Evolutionary conservation across 2,329 filamentous ascomycete genomes (phyloP).

Genomic region (Bipolaris oryzae): DNA sequence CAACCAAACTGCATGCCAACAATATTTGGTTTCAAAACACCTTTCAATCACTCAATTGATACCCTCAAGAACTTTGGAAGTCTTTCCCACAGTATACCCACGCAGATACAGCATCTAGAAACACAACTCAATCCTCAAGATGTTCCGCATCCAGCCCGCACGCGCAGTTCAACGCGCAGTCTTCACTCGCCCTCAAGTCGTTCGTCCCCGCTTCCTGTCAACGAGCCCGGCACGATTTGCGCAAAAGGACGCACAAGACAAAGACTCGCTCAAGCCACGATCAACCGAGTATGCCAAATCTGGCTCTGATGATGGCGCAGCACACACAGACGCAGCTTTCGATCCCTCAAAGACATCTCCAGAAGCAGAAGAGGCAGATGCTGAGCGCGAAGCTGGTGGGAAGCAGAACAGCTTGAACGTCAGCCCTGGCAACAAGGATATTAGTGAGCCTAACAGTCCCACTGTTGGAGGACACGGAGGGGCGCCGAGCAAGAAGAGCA

Average conservation of each 20-base stretch:
- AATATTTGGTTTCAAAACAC: too few relatives aligned
- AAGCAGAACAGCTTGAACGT: conserved; percentile 57
- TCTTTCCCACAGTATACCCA: neutral
- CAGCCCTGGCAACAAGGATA: conserved; percentile 65
- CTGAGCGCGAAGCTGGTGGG: conserved; percentile 44
- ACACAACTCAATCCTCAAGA: conserved; percentile 10
- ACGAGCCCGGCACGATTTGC: conserved; percentile 33
- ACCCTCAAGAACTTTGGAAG: too few relatives aligned
- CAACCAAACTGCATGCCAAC: conserved; percentile 5
- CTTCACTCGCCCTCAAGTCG: conserved; percentile 15
- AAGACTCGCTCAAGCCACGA: conserved; percentile 67
- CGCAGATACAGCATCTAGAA: neutral
- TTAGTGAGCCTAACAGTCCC: conserved; percentile 57
- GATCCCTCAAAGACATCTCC: conserved; percentile 71
- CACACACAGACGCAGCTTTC: conserved; percentile 68
- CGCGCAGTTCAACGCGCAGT: conserved; percentile 29
- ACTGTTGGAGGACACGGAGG: conserved; percentile 49
- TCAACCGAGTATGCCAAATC: conserved; percentile 71
- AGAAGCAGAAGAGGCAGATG: conserved; percentile 60
- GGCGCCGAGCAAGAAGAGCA: conserved; percentile 39
- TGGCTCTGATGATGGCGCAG: conserved; percentile 65
- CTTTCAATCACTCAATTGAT: neutral
- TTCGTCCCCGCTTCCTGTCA: conserved; percentile 30
- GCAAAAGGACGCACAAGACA: conserved; percentile 54
- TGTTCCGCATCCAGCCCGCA: conserved; percentile 34